Base-by-base conservation (phyloP, 257 asterid genomes). In the Solanum infundibuliforme region DNA sequence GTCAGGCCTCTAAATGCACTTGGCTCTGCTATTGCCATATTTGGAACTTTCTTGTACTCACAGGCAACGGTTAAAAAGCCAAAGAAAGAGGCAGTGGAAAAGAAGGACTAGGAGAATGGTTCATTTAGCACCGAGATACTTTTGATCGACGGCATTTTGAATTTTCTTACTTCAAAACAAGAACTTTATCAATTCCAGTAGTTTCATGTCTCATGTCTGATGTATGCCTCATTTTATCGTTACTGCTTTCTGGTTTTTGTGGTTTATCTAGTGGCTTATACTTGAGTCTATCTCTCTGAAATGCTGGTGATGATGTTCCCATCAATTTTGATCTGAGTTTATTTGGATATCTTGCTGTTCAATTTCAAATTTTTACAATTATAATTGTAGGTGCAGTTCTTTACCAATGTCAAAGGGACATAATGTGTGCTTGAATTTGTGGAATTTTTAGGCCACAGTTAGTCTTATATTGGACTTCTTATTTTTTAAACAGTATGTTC, bases 1-100 rank as follows among this genome's bases (percentile, higher is more conserved):
- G 98, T 95, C 12, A 87, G 97, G 93, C 98, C 98, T 8, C 90
- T 95, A 82, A 95, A 95, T 89, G 98, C 95, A 23, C 95, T 95
- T 21, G 98, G 98, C 65, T 95, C 98, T 13, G 98, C 98, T 41
- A 92, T 95, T 58, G 98, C 98, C 1, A 92, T 95, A 41, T 92
- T 95, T 3, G 98, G 98, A 27, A 95, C 98, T 27, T 95, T 95
- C 94, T 88, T 95, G 93, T 96, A 96, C 88, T 93, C 98, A 1
- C 99, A 96, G 93, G 98, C 96, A 1, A 93, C 98, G 0, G 95
- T 92, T 58, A 96, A 96, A 85, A 96, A 95, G 87, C 93, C 94
- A 11, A 94, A 93, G 93, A 85, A 91, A 68, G 93, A 83, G 88
- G 93, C 60, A 83, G 92, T 84, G 83, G 95, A 92, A 75, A 91